Conservation (phyloP, 78 protist genomes). For the Chrysochromulina parva region DNA sequence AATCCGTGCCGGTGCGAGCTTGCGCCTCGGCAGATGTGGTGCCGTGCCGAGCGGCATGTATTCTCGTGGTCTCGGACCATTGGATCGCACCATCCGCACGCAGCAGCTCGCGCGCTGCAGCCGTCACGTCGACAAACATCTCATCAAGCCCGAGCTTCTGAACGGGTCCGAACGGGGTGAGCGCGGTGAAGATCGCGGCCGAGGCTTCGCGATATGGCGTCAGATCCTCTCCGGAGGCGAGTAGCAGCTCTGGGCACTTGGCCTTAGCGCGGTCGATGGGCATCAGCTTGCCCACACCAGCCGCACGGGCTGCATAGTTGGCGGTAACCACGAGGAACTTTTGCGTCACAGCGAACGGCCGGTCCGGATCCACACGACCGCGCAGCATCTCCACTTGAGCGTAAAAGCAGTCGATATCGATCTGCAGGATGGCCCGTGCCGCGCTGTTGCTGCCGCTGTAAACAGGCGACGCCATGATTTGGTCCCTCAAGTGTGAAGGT, state of each 20-base stretch:
- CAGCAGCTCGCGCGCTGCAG: not conserved
- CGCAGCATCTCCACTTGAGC: constrained; percentile 37
- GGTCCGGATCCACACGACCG: not conserved
- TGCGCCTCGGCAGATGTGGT: no score
- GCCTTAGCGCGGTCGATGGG: not conserved
- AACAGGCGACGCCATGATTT: no score
- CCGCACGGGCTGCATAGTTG: constrained; percentile 45
- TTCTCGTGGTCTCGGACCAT: not conserved
- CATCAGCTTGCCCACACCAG: constrained; percentile 39
- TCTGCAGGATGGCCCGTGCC: not conserved
- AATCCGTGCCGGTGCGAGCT: no score
- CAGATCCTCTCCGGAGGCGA: constrained; percentile 30
- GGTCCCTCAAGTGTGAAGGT: no score
- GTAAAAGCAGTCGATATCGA: constrained; percentile 40
- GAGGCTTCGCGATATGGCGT: constrained; percentile 31
- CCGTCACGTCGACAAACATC: not conserved
- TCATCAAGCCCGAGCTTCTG: not conserved
- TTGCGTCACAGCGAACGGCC: constrained; percentile 16
- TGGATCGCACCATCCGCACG: not conserved
- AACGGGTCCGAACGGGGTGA: not conserved
- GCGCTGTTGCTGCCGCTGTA: no score
- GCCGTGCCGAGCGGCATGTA: not conserved
- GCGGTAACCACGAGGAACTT: constrained; percentile 42
- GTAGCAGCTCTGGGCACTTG: constrained; percentile 16
- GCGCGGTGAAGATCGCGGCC: not conserved